A percentile compares a stretch with the other conserved stretches of the same genome.
Evolutionary conservation across 2,329 filamentous ascomycete genomes (phyloP).

Genomic region (Periglandula ipomoeae): DNA sequence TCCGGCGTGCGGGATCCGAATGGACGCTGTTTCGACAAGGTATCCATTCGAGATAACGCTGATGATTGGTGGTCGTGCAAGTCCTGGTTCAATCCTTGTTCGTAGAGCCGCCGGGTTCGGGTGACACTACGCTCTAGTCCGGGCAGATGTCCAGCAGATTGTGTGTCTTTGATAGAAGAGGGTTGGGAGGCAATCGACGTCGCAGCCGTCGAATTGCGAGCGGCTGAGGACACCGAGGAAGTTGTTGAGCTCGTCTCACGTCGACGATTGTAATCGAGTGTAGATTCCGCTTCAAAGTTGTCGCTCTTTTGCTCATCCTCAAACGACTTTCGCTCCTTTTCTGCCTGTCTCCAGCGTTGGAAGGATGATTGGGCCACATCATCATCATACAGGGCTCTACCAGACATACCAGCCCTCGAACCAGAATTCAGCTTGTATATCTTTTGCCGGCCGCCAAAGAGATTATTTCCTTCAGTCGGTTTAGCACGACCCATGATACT

Average conservation of each 20-base stretch:
- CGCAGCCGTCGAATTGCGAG: constrained; percentile 74
- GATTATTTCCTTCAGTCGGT: constrained; percentile 78
- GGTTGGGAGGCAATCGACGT: constrained; percentile 67
- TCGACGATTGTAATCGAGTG: constrained; percentile 60
- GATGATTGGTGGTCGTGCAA: constrained; percentile 72
- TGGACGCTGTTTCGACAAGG: constrained; percentile 56
- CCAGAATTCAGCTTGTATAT: constrained; percentile 73
- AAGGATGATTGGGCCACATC: constrained; percentile 79
- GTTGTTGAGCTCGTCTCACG: constrained; percentile 81
- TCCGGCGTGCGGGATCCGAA: constrained; percentile 42
- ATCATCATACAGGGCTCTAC: constrained; percentile 72
- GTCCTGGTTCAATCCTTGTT: constrained; percentile 71
- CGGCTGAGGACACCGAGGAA: constrained; percentile 57
- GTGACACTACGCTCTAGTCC: constrained; percentile 56
- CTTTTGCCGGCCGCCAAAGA: constrained; percentile 94
- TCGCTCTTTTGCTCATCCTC: constrained; percentile 30
- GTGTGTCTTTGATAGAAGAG: constrained; percentile 40
- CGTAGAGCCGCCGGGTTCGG: constrained; percentile 70
- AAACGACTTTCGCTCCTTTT: constrained; percentile 43
- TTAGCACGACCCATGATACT: constrained; percentile 80
- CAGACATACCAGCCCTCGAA: constrained; percentile 46
- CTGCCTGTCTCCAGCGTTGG: constrained; percentile 60
- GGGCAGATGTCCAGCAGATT: constrained; percentile 27
- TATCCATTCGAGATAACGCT: constrained; percentile 71
- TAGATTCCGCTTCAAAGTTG: constrained; percentile 34